These are phyloP conservation scores for Aspergillus ostianus DNA, from an alignment of 495 filamentous ascomycete genomes.

Conservation along the genomic window DNA sequence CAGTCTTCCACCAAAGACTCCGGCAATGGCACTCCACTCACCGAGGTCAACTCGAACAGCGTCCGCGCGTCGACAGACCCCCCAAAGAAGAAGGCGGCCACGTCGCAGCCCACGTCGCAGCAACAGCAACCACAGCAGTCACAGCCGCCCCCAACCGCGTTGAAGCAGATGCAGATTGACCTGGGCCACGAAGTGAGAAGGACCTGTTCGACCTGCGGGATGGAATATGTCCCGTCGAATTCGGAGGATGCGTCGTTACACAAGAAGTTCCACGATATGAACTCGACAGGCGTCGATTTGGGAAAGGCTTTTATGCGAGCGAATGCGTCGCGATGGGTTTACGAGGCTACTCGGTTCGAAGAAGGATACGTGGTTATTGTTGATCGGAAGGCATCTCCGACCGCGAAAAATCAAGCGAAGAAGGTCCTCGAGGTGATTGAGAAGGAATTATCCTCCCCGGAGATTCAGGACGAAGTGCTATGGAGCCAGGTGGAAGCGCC, in stretches of 20 bases:
- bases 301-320: conserved; percentile 53
- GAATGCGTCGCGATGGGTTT: conserved; percentile 45
- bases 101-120: conserved; percentile 42
- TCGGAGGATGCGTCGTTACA: conserved; percentile 63
- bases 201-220: conserved; percentile 63
- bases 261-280: conserved; percentile 67
- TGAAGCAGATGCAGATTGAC: conserved; percentile 68
- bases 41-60: conserved; percentile 52
- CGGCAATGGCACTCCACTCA: conserved; percentile 39
- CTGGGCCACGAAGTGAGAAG: conserved; percentile 58
- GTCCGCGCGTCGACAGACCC: conserved; percentile 42
- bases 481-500: conserved; percentile 55
- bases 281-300: conserved; percentile 62
- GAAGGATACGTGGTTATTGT: conserved; percentile 58
- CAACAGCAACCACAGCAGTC: conserved; percentile 50
- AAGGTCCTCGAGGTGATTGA: conserved; percentile 67
- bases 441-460: conserved; percentile 61
- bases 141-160: conserved; percentile 27
- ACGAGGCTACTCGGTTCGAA: conserved; percentile 44
- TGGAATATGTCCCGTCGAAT: conserved; percentile 70
- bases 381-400: conserved; percentile 51
- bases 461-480: conserved; percentile 56
- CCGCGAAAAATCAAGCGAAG: conserved; percentile 55
- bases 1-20: conserved; percentile 35
- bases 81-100: conserved; percentile 29